Conservation (phyloP, 768 basidiomycete species). For the Saitozyma sp. region DNA sequence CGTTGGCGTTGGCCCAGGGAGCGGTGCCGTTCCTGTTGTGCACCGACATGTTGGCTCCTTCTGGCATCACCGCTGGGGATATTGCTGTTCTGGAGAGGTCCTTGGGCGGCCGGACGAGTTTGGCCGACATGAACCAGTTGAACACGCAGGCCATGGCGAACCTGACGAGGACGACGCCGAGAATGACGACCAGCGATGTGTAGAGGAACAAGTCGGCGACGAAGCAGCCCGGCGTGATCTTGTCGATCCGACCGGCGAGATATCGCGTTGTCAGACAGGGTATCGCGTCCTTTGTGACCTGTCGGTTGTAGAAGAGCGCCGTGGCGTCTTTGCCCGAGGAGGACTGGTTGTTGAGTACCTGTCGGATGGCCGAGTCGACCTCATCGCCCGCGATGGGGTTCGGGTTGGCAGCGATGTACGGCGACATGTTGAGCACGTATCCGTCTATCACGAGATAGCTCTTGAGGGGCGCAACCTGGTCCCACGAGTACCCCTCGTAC, state of each 20-base stretch:
- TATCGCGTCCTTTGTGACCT: conserved; percentile 66
- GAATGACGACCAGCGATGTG: conserved; percentile 83
- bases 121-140: conserved; percentile 89
- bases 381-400: conserved; percentile 67
- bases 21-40: conserved; percentile 89
- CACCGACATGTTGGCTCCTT: conserved; percentile 90
- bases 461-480: conserved; percentile 69
- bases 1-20: conserved; percentile 71
- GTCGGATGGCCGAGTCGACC: conserved; percentile 80
- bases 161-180: conserved; percentile 83
- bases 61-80: conserved; percentile 93
- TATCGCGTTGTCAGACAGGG: conserved; percentile 83
- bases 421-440: conserved; percentile 84
- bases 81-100: conserved; percentile 80
- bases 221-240: conserved; percentile 93
- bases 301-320: conserved; percentile 73
- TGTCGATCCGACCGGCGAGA: conserved; percentile 92
- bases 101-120: conserved; percentile 73
- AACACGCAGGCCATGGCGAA: conserved; percentile 96
- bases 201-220: conserved; percentile 86
- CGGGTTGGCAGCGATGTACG: conserved; percentile 77
- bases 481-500: conserved; percentile 86
- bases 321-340: conserved; percentile 81
- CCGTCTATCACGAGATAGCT: conserved; percentile 90
- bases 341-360: conserved; percentile 60